Base-by-base conservation (phyloP, 1,284 basidiomycete species). In the Veloporphyrellus conicus region DNA sequence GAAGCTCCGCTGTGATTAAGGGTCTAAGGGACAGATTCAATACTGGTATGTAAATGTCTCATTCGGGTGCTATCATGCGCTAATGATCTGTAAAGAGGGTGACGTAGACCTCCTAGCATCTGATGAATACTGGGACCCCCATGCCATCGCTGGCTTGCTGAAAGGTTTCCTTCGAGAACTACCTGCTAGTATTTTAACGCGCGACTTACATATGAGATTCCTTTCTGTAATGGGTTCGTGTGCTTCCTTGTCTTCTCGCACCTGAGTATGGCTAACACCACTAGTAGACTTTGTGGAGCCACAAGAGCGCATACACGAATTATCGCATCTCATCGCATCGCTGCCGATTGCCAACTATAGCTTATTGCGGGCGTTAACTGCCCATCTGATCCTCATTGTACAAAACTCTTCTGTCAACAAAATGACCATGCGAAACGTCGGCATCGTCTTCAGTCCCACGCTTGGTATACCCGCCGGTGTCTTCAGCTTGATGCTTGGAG, bases 381-480 rank as follows among this genome's bases (percentile, higher is more conserved):
- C 93, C n/a, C 94, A 99, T 68, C 76, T 99, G 48, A 96, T 97
- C 61, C 78, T 94, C 47, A 90, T 99, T 59, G 93, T 97, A 39
- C 86, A 93, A 67, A 93, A 96, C 64, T 81, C 91, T 15, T 66
- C 80, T 37, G 74, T 87, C 50, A 98, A 98, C 81, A 99, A 96
- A 77, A 99, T 99, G 96, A 96, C 90, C 37, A 87, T 99, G 81
- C 84, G 94, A 29, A 99, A 99, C 64, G 92, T 99, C 23, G 93
- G 94, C 18, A 99, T 99, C 53, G 95, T 99, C 25, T 97, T 96
- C 70, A 93, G 90, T 54, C 93, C 94, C 4, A 96, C 93, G 1
- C 76, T 97, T 8, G 92, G 91, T 31, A 95, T 97, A 56, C 93
- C 93, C 14, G 93, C 93, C 0, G 93, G 92, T 6, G 88, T 96